Evolutionary conservation across 2,329 filamentous ascomycete species (phyloP), one percentile per base, ranked within the genome.

Genomic region (Cladosporium sp.): DNA sequence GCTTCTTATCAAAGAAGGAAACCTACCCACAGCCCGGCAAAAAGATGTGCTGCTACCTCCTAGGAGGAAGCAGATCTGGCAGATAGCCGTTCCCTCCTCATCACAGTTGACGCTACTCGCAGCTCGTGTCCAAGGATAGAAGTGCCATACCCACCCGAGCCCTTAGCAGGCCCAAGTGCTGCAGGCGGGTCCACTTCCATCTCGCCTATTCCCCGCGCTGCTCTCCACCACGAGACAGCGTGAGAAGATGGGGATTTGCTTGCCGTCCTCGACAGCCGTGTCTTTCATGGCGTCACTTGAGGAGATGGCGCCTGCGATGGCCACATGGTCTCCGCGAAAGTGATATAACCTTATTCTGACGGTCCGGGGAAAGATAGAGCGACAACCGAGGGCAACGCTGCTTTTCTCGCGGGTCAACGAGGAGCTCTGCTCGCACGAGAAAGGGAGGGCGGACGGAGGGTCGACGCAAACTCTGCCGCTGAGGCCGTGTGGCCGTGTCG

Each of bases 251-350:
- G 52, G 52, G 25, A 47, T 47, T 25, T 28, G 28, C 35, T 36
- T 55, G 52, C 52, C 52, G 52, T 55, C 40, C 15, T 55, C 52
- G 52, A 55, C 52, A 55, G 52, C 52, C 52, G 52, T 55, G 52
- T 55, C 52, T 55, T 45, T 55, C 40, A 40, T 32, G 52, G 32
- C 39, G 40, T 28, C 40, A 55, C 40, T 35, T 36, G 20, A 37
- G 20, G 40, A 36, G 40, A 55, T 55, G 40, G 52, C 40, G 28
- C 52, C 37, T 34, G 25, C 19, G 25, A 34, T 44, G 51, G 51
- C 51, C 51, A 44, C 39, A 44, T 47, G 19, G 25, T 24, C 52
- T 55, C 52, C 52, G 34, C 52, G 40, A 45, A 45, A 55, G 28
- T 37, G 52, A 47, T 55, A 55, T 55, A 55, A 35, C 40, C 32